Percentiles rank a stretch among this genome's conserved stretches.
These are phyloP conservation scores for Serendipita sp. DNA, from an alignment of 768 basidiomycete genomes.

Conservation along the genomic window DNA sequence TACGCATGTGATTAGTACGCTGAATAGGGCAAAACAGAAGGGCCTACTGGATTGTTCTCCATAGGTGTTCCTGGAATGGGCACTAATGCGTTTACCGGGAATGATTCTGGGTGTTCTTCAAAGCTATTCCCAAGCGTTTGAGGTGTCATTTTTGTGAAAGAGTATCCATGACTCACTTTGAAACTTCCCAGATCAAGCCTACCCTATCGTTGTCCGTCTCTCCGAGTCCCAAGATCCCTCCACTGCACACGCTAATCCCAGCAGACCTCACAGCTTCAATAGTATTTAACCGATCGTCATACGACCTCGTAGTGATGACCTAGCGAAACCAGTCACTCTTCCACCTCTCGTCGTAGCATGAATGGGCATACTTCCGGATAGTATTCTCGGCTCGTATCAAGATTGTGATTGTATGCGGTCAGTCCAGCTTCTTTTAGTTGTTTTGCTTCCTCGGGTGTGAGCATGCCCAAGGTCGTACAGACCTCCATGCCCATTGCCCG, in stretches of 20 bases:
- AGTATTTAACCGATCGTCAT: constrained; percentile 83
- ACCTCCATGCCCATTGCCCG: constrained; percentile 98
- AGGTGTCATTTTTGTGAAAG: not conserved
- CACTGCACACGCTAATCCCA: constrained; percentile 93
- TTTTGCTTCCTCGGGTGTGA: constrained; percentile 79
- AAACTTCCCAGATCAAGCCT: constrained; percentile 84
- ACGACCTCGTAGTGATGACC: constrained; percentile 91
- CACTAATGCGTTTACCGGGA: constrained; percentile 94
- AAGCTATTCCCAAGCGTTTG: constrained; percentile 33
- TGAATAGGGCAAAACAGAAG: not conserved
- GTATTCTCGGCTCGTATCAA: constrained; percentile 93
- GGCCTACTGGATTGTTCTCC: constrained; percentile 63
- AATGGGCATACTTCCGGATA: constrained; percentile 60
- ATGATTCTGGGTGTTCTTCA: constrained; percentile 95
- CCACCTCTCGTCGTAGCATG: not conserved
- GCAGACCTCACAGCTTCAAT: constrained; percentile 83
- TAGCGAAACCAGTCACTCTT: constrained; percentile 18
- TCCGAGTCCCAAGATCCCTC: constrained; percentile 88
- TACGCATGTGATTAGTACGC: not conserved
- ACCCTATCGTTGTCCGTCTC: constrained; percentile 82
- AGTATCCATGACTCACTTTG: constrained; percentile 44
- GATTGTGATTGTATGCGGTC: constrained; percentile 97
- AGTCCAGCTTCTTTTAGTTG: constrained; percentile 89
- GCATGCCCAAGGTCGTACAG: constrained; percentile 96
- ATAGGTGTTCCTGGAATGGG: constrained; percentile 90